Conservation (phyloP, 257 asterid genomes). For the Avicennia marina region DNA sequence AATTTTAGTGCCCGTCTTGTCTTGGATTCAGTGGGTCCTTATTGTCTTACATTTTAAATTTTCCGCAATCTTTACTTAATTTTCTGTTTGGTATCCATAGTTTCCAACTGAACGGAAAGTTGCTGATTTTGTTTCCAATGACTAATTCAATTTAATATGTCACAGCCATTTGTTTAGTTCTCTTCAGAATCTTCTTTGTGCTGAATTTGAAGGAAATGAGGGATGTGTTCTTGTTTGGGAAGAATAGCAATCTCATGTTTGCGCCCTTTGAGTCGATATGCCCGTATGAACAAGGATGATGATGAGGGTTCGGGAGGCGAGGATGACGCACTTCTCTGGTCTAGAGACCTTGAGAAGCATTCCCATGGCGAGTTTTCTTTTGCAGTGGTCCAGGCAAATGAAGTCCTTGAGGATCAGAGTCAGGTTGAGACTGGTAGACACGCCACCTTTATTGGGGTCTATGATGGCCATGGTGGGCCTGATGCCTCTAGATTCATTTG, state of each 20-base stretch:
- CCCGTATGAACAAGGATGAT: slow-evolving; percentile 68
- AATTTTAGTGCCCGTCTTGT: neutral
- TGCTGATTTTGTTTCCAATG: slow-evolving; percentile 9
- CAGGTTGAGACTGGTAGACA: slow-evolving; percentile 62
- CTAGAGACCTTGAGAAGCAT: slow-evolving; percentile 74
- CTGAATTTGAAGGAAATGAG: slow-evolving; percentile 55
- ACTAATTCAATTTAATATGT: neutral
- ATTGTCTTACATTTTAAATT: neutral
- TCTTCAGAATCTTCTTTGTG: slow-evolving; percentile 26
- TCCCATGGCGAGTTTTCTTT: slow-evolving; percentile 73
- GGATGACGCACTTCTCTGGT: slow-evolving; percentile 64
- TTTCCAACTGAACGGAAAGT: neutral
- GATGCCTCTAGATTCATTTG: slow-evolving; percentile 59
- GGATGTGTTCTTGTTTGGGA: slow-evolving; percentile 74
- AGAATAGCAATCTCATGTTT: slow-evolving; percentile 49
- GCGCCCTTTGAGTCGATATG: slow-evolving; percentile 73
- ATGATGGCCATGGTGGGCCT: slow-evolving; percentile 89
- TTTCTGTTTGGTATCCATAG: neutral
- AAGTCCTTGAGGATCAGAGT: slow-evolving; percentile 64
- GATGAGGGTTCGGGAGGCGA: slow-evolving; percentile 40
- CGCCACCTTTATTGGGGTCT: slow-evolving; percentile 73
- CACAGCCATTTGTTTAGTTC: slow-evolving; percentile 16
- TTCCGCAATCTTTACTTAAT: neutral
- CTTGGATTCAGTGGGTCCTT: neutral
- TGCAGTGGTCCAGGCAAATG: slow-evolving; percentile 71